A percentile compares a stretch with the other conserved stretches of the same genome.
Evolutionary conservation across 352 stramenopile genomes (phyloP).

Genomic region (Vaucheria bursata): DNA sequence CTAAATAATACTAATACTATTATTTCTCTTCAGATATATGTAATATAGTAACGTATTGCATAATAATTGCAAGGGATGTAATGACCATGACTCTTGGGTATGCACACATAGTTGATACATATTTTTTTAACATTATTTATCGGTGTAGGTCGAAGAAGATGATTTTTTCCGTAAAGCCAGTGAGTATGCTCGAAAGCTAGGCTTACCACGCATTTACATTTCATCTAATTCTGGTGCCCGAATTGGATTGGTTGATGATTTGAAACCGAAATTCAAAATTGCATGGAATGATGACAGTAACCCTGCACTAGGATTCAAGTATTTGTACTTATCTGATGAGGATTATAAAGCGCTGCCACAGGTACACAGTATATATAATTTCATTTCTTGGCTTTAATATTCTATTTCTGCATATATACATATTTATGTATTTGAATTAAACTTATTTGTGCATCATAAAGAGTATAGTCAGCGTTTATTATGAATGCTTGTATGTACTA

Average conservation of each 20-base stretch:
- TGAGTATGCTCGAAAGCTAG: conserved; percentile 81
- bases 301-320: conserved; percentile 95
- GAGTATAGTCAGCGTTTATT: too few species aligned
- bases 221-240: conserved; percentile 95
- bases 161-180: conserved; percentile 89
- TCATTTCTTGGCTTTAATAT: background rate
- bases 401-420: too few species aligned
- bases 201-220: conserved; percentile 96
- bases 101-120: too few species aligned
- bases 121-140: too few species aligned
- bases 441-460: too few species aligned
- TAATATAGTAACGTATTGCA: too few species aligned
- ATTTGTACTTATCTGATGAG: conserved; percentile 92
- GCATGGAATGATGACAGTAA: conserved; percentile 85
- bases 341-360: conserved; percentile 74
- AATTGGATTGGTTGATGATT: conserved; percentile 97
- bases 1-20: too few species aligned
- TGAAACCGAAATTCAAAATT: conserved; percentile 94
- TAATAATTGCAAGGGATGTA: too few species aligned
- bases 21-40: too few species aligned
- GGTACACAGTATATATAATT: background rate
- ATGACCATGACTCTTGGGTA: too few species aligned
- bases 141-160: conserved; percentile 68
- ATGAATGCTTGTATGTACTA: too few species aligned
- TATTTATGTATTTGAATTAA: too few species aligned